Base-by-base conservation (phyloP, 345 rosid genomes). In the Pistacia vera region DNA sequence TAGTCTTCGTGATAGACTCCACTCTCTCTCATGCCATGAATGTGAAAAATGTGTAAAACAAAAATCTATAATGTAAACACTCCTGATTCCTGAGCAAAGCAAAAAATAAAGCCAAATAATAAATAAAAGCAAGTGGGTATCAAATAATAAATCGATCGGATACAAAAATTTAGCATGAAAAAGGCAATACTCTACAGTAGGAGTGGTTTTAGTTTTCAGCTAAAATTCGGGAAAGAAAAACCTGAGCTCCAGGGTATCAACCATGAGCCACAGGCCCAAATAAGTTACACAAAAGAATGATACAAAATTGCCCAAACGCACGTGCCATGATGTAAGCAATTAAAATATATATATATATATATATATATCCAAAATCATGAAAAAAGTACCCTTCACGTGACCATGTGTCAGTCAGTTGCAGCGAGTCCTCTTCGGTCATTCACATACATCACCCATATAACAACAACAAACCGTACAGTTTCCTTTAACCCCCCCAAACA, bases 371-470 rank as follows among this genome's bases (percentile, higher is more conserved):
- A 28, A 70, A 68, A 56, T 44, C 44, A 57, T 63, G 63, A 70
- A 75, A 80, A 18, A 18, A 9, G 63, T 5, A 5, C 6, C n/a
- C 35, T 77, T 79, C 85, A 83, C 74, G 79, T 83, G 79, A 82
- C 30, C 12, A 57, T 72, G 80, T 73, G 80, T 76, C 83, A 69
- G 83, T 64, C 14, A 60, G 8, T 3, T 28, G 74, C 74, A 57
- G 74, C 52, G 6, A 38, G 56, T 59, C 73, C 57, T 55, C 38
- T 65, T 55, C 38, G 20, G 73, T 60, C 56, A 66, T 78, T 38
- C 56, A 70, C 14, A 64, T 63, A 54, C 75, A 69, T 68, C 74
- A 78, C 66, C 66, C 54, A 18, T 18, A 30, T 30, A 30, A 64
- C 48, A 17, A 6, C 16, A 25, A 66, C 44, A 41, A 41, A 41